These are phyloP conservation scores for Euphorbia lathyris DNA, from an alignment of 345 rosid species.

Conservation along the genomic window DNA sequence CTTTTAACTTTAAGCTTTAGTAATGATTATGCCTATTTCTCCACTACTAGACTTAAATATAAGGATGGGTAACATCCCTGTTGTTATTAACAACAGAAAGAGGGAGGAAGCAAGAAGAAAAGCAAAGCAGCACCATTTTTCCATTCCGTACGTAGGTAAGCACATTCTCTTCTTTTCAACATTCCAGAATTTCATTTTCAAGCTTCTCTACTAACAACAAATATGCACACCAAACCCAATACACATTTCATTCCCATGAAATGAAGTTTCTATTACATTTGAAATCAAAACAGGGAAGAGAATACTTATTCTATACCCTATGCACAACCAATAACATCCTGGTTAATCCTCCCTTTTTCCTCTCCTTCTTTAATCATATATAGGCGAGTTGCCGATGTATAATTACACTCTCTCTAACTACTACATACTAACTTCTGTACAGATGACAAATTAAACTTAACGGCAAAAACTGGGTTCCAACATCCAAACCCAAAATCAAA, in stretches of 20 bases:
- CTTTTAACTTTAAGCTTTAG: conserved; percentile 19
- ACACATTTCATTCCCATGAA: conserved; percentile 34
- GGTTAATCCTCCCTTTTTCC: conserved; percentile 38
- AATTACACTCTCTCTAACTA: conserved; percentile 51
- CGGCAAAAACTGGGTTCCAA: conserved; percentile 45
- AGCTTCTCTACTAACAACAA: conserved; percentile 11
- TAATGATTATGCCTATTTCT: conserved; percentile 36
- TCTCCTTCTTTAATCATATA: conserved; percentile 27
- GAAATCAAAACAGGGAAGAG: conserved; percentile 30
- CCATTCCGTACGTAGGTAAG: conserved; percentile 17
- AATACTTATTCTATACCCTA: conserved; percentile 51
- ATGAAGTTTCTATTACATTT: conserved; percentile 44
- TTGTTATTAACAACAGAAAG: conserved; percentile 16
- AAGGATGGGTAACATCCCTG: conserved; percentile 4
- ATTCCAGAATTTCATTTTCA: conserved; percentile 1
- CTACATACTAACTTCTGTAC: conserved; percentile 54
- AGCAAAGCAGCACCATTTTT: background rate
- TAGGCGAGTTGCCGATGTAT: conserved; percentile 59
- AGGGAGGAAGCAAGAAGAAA: conserved; percentile 7
- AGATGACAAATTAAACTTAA: conserved; percentile 42
- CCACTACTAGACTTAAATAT: conserved; percentile 28
- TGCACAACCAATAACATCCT: conserved; percentile 44
- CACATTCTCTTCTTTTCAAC: background rate
- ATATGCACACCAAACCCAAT: conserved; percentile 53
- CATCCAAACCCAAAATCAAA: conserved; percentile 32